These are phyloP conservation scores for Sarocladium strictum DNA, from an alignment of 2,329 filamentous ascomycete genomes.

Conservation along the genomic window DNA sequence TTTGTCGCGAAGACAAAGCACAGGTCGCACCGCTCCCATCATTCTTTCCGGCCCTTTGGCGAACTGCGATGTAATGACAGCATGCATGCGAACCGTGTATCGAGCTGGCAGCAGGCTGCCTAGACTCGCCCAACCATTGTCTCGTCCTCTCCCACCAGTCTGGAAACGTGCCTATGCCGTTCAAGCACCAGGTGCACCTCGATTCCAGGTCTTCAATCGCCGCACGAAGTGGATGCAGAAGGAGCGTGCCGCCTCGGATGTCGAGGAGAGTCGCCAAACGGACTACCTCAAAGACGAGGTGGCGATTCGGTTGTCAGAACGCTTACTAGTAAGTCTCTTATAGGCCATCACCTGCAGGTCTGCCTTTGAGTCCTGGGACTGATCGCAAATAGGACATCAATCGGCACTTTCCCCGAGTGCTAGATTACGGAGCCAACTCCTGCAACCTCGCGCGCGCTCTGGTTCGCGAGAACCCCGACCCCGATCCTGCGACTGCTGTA, in stretches of 20 bases:
- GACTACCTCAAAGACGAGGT: constrained; percentile 96
- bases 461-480: constrained; percentile 62
- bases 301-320: constrained; percentile 74
- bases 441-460: constrained; percentile 88
- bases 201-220: constrained; percentile 87
- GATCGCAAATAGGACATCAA: constrained; percentile 69
- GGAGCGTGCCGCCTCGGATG: constrained; percentile 70
- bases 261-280: constrained; percentile 67
- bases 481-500: constrained; percentile 46
- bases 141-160: constrained; percentile 9
- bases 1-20: background rate
- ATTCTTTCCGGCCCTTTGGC: background rate
- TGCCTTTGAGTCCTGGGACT: background rate
- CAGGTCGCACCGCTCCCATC: background rate
- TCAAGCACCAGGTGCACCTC: constrained; percentile 68
- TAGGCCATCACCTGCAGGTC: constrained; percentile 3
- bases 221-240: constrained; percentile 85
- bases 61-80: constrained; percentile 23
- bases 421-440: constrained; percentile 92
- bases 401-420: constrained; percentile 72
- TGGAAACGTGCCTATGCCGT: constrained; percentile 62
- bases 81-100: constrained; percentile 19
- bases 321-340: constrained; percentile 59
- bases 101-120: constrained; percentile 21
- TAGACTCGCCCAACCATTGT: constrained; percentile 14